A percentile compares a stretch with the other conserved stretches of the same genome.
phyloP scores from a whole-genome alignment of 2,329 filamentous ascomycete genomes.

The Neonectria hederae region DNA sequence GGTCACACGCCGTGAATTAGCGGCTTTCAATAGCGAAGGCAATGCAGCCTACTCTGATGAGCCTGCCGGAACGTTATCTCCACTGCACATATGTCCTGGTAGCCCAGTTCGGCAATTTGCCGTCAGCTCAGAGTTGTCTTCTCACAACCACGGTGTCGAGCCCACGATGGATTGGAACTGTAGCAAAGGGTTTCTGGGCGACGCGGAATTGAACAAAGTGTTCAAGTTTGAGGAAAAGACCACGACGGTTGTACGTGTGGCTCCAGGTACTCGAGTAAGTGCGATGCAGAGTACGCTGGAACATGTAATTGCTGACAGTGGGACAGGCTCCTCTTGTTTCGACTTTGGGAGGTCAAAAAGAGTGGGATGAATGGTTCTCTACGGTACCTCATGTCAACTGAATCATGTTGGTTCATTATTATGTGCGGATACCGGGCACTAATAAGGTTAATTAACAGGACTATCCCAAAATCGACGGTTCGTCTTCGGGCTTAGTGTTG shows the following conservation, averaged over 20 bases:
- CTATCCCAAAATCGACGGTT: conserved; percentile 5
- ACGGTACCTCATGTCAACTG: not conserved
- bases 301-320: not conserved
- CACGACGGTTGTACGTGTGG: not conserved
- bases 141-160: not conserved
- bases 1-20: not conserved
- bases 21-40: not conserved
- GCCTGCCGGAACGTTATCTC: not conserved
- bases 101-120: not conserved
- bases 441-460: not conserved
- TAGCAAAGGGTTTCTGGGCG: not conserved
- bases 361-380: conserved; percentile 18
- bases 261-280: not conserved
- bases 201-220: not conserved
- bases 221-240: not conserved
- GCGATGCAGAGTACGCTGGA: not conserved
- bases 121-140: not conserved
- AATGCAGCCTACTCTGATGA: not conserved
- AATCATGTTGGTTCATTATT: not conserved
- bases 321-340: conserved; percentile 1
- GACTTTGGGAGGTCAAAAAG: not conserved
- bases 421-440: accelerated
- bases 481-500: conserved; percentile 1
- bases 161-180: not conserved
- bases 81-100: not conserved